Evolutionary conservation across 768 basidiomycete species (phyloP), one percentile per base, ranked within the genome.

Genomic region (Podaxis sp.): DNA sequence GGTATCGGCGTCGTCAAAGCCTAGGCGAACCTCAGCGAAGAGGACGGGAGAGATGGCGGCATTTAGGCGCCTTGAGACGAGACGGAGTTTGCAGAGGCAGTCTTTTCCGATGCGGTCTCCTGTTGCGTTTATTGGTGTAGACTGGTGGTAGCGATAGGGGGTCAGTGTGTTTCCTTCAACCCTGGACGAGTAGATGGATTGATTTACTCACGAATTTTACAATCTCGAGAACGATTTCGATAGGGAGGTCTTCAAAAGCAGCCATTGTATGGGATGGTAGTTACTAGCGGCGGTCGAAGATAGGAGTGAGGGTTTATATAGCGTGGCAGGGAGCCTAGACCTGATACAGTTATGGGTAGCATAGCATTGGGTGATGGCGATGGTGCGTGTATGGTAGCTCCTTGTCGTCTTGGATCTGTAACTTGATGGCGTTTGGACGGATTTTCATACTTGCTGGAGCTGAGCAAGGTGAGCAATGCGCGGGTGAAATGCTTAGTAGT

Each of bases 181-280:
- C 21, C 18, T 23, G 13, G 5, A 10, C 1, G 13, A 5, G 14
- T 16, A 9, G 47, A 14, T 25, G 16, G 6, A 1, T n/a, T 6
- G 4, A 51, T 21, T 13, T 1, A 44, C 57, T 50, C 27, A 59
- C 57, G 21, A 51, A 35, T 4, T 40, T 59, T 16, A 59, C 50
- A 21, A 59, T 51, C 18, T 59, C 38, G 7, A 44, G 25, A 38
- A 59, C 25, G 21, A 59, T 38, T 42, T 58, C 57, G 7, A 57
- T 48, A 14, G 57, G 57, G 5, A 57, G 37, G 36, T 38, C 57
- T 37, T 57, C 46, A 27, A 57, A 36, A 35, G 16, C 50, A 9
- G 35, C 3, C 57, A 50, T 50, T 23, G 47, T 48, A 14, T 18
- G 18, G 21, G 21, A 27, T 3, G 23, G 18, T 48, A 11, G 10